Base-by-base conservation (phyloP, 345 rosid genomes). In the Melastoma malabathricum region DNA sequence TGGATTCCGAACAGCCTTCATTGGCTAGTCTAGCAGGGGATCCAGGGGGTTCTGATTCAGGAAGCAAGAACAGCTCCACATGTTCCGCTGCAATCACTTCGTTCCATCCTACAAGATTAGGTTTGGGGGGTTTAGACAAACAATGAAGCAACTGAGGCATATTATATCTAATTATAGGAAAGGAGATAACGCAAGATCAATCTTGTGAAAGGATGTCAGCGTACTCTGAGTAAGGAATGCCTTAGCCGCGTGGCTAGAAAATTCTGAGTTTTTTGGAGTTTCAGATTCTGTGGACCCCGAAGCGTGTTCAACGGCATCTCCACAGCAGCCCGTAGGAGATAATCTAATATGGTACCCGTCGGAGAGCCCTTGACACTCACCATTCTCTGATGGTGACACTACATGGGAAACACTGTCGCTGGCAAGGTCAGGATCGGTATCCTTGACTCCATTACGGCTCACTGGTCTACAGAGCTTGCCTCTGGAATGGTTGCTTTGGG, bases 151-250 rank as follows among this genome's bases (percentile, higher is more conserved):
- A 27, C 12, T 34, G 41, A 7, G 41, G 41, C 12, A 34, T 3
- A 34, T 12, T 0, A 34, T 34, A 34, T 9, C 12, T 7, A 52
- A 13, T 13, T 14, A 10, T 10, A 16, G 17, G 12, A 39, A 15
- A 34, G 31, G 19, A 41, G 10, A 15, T 16, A 46, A 49, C 17
- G 12, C 48, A 48, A 47, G 46, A 34, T 34, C 41, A 12, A 34
- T 34, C 41, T 34, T 12, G 12, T 7, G 41, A 34, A 34, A 8
- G 12, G 41, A 34, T 44, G 15, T 7, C 2, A 57, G 59, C 88
- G 70, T 75, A 88, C 99, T 85, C 61, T 73, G 68, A 6, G 83
- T 72, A 60, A 92, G 99, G 66, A 88, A 83, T 48, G 72, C 70
- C 73, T 67, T 73, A 41, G 90, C 99, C 60, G 77, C 78, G n/a